Conservation (phyloP, 2,329 filamentous ascomycete genomes). For the Seiridium cupressi region DNA sequence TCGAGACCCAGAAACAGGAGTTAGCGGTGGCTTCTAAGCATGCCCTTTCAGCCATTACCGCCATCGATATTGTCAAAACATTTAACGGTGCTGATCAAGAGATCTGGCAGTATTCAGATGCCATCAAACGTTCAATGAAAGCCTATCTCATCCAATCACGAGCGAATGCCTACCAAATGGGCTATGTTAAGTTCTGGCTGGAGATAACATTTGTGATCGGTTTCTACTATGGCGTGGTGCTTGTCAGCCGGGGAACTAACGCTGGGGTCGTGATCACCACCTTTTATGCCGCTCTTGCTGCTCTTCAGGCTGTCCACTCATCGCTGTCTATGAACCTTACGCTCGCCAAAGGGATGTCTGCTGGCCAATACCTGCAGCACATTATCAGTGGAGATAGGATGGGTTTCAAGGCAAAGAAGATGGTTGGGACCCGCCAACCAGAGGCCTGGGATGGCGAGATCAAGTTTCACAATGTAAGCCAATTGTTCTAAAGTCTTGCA, state of each 20-base stretch:
- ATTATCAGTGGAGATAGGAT: constrained; percentile 33
- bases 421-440: constrained; percentile 30
- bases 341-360: constrained; percentile 75
- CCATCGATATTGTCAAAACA: constrained; percentile 83
- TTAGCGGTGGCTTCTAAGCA: constrained; percentile 71
- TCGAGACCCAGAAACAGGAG: constrained; percentile 66
- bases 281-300: constrained; percentile 79
- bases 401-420: constrained; percentile 24
- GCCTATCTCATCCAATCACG: constrained; percentile 68
- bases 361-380: constrained; percentile 60
- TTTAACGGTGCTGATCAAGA: constrained; percentile 77
- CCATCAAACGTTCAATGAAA: constrained; percentile 56
- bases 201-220: constrained; percentile 81
- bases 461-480: constrained; percentile 63
- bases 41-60: constrained; percentile 65
- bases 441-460: constrained; percentile 62
- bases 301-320: constrained; percentile 71
- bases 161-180: constrained; percentile 69
- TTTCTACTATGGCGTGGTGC: constrained; percentile 80
- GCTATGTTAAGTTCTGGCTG: constrained; percentile 71
- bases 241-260: constrained; percentile 60
- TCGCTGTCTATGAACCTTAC: constrained; percentile 76
- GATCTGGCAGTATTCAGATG: constrained; percentile 59
- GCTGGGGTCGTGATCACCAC: constrained; percentile 74
- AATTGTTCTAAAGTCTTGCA: background rate